Conservation (phyloP, 1,284 basidiomycete genomes). For the Stereum hirsutum region DNA sequence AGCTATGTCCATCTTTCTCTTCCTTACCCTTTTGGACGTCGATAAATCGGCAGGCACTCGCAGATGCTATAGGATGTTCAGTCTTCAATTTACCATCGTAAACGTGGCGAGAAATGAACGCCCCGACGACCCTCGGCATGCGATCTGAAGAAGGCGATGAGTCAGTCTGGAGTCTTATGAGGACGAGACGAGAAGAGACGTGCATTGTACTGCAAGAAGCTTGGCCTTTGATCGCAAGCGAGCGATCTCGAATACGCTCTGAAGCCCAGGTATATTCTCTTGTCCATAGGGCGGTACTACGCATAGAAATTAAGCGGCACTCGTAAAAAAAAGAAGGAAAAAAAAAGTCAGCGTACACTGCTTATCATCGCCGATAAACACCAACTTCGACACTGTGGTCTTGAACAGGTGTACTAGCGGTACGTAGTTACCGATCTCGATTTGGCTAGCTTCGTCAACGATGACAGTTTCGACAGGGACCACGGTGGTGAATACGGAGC, state of each 20-base stretch:
- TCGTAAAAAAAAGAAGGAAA: conserved; percentile 1
- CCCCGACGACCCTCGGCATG: conserved; percentile 71
- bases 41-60: conserved; percentile 32
- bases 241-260: conserved; percentile 35
- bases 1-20: conserved; percentile 28
- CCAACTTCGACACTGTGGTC: conserved; percentile 42
- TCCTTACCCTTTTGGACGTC: conserved; percentile 34
- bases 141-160: conserved; percentile 38
- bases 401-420: conserved; percentile 37
- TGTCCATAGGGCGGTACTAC: conserved; percentile 44
- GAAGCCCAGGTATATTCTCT: conserved; percentile 27
- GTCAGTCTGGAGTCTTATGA: conserved; percentile 1
- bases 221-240: conserved; percentile 24
- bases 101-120: conserved; percentile 55
- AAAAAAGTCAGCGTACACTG: conserved; percentile 43
- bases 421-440: conserved; percentile 42
- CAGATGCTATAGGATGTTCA: conserved; percentile 22
- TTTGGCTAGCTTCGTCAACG: conserved; percentile 38
- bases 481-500: conserved; percentile 17
- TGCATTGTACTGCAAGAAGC: conserved; percentile 37
- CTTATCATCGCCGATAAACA: conserved; percentile 69
- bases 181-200: conserved; percentile 8
- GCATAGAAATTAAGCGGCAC: conserved; percentile 4
- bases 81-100: conserved; percentile 41
- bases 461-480: conserved; percentile 26